Conservation (phyloP, 257 asterid genomes). For the Capsicum pubescens region DNA sequence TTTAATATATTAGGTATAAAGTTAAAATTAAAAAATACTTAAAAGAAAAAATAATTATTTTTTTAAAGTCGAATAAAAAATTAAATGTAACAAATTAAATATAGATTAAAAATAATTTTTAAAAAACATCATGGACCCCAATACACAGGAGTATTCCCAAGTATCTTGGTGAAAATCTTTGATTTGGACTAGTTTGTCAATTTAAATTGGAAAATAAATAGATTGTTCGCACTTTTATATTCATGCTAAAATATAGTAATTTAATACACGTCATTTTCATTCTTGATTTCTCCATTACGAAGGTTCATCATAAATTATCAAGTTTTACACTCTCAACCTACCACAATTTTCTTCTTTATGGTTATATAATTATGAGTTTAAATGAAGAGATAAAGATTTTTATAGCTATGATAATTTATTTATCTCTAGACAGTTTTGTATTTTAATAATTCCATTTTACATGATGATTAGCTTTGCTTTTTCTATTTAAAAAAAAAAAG, state of each 20-base stretch:
- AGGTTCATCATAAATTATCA: too few relatives aligned
- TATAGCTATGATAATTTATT: background rate
- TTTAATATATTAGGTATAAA: too few relatives aligned
- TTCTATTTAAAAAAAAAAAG: too few relatives aligned
- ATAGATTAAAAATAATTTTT: too few relatives aligned
- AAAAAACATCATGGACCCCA: conserved; percentile 12
- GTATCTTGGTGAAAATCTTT: background rate
- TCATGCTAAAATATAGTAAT: background rate
- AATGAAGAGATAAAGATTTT: background rate
- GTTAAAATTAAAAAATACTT: too few relatives aligned
- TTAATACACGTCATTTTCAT: background rate
- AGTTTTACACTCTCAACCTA: background rate
- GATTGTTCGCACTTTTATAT: background rate
- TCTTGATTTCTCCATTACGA: background rate
- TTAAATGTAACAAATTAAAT: too few relatives aligned
- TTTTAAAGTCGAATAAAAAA: too few relatives aligned
- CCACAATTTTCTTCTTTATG: background rate
- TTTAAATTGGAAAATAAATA: background rate
- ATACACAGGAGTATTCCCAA: background rate
- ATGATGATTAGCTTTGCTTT: too few relatives aligned
- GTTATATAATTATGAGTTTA: background rate
- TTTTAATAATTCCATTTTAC: too few relatives aligned
- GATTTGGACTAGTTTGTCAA: background rate
- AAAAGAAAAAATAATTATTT: too few relatives aligned
- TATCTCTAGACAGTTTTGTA: too few relatives aligned